Evolutionary conservation across 129 eudicot genomes (phyloP).

Genomic region (Lactuca sativa): DNA sequence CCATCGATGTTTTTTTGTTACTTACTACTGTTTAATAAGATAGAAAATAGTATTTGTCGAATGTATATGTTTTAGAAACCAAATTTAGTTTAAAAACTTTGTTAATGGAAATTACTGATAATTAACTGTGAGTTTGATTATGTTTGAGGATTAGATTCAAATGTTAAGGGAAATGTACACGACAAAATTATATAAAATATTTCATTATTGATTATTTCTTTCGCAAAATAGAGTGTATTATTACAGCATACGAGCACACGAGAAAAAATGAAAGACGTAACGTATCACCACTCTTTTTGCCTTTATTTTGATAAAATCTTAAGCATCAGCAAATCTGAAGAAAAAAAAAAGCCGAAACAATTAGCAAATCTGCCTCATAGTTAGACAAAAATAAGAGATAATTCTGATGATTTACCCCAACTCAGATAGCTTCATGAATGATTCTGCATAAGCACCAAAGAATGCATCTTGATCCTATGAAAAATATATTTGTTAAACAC

Average conservation of each 20-base stretch:
- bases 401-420: slow-evolving; percentile 55
- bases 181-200: too few species aligned
- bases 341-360: slow-evolving; percentile 5
- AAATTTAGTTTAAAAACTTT: too few species aligned
- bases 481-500: background rate
- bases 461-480: slow-evolving; percentile 86
- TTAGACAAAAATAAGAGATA: background rate
- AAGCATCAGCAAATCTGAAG: slow-evolving; percentile 72
- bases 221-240: too few species aligned
- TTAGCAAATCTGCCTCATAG: background rate
- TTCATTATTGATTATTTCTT: too few species aligned
- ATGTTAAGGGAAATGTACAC: too few species aligned
- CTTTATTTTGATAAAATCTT: background rate
- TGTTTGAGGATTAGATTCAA: too few species aligned
- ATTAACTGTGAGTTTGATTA: too few species aligned
- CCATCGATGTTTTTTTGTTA: too few species aligned
- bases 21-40: too few species aligned
- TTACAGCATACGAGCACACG: background rate
- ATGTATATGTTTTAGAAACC: too few species aligned
- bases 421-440: slow-evolving; percentile 87
- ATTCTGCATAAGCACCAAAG: slow-evolving; percentile 85
- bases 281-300: slow-evolving; percentile 7
- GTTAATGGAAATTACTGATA: too few species aligned
- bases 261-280: background rate
- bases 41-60: too few species aligned